These are phyloP conservation scores for Lepidium aucheri DNA, from an alignment of 345 rosid genomes.

Conservation along the genomic window DNA sequence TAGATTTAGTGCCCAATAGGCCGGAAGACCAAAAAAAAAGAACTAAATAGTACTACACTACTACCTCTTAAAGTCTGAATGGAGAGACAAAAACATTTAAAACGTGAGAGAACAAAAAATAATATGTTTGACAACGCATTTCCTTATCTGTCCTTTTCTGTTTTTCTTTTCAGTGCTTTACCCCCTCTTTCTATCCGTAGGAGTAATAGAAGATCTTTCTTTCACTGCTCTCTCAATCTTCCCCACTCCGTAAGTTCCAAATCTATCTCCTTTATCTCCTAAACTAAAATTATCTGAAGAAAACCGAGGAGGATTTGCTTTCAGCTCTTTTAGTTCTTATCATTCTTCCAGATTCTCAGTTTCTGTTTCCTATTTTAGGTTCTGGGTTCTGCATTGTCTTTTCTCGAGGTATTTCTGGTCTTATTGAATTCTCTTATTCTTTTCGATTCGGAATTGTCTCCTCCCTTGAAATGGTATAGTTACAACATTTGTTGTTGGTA, in stretches of 20 bases:
- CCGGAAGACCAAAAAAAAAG: no score
- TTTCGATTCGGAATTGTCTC: not conserved
- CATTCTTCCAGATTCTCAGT: not conserved
- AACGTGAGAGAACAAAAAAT: not conserved
- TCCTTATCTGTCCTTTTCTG: conserved; percentile 13
- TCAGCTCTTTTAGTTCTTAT: not conserved
- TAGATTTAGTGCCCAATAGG: no score
- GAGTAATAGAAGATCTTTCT: conserved; percentile 3
- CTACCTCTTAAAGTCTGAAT: not conserved
- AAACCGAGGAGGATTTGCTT: conserved; percentile 5
- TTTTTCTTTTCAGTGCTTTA: conserved; percentile 19
- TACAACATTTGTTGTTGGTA: not conserved
- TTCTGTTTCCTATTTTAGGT: not conserved
- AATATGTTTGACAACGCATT: conserved; percentile 9
- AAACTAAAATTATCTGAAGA: not conserved
- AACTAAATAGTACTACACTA: not conserved
- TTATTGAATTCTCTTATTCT: not conserved
- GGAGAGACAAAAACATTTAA: not conserved
- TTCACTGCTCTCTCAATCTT: conserved; percentile 20
- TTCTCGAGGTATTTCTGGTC: not conserved
- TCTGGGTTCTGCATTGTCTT: not conserved
- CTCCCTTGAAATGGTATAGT: conserved; percentile 4
- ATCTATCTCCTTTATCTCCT: conserved; percentile 14
- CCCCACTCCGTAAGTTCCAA: conserved; percentile 33
- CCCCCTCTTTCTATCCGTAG: not conserved